Conservation (phyloP, 176 grass and related monocot species). For the Triticum monococcum region DNA sequence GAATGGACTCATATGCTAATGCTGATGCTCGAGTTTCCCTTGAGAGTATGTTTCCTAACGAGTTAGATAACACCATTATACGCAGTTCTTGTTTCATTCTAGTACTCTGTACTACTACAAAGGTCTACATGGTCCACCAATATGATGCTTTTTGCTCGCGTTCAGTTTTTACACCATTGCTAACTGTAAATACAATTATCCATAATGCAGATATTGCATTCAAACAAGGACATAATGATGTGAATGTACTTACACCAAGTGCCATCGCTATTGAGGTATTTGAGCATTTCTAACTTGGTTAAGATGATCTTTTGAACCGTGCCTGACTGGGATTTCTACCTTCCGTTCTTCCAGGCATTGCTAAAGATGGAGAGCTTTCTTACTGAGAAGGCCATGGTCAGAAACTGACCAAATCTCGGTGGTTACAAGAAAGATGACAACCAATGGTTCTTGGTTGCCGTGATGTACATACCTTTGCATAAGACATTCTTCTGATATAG, state of each 20-base stretch:
- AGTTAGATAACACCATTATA: neutral
- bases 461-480: constrained; percentile 30
- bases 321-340: constrained; percentile 12
- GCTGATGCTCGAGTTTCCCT: constrained; percentile 90
- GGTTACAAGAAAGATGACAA: constrained; percentile 7
- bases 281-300: constrained; percentile 46
- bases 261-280: constrained; percentile 88
- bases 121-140: neutral
- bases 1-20: constrained; percentile 80
- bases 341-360: constrained; percentile 59
- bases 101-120: neutral
- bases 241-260: constrained; percentile 70
- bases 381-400: constrained; percentile 54
- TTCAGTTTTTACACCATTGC: neutral
- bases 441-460: constrained; percentile 1
- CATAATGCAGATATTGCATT: constrained; percentile 68
- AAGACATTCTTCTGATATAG: constrained; percentile 16
- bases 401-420: constrained; percentile 37
- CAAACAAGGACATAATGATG: constrained; percentile 74
- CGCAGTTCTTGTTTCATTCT: constrained; percentile 1
- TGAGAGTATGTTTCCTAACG: constrained; percentile 54
- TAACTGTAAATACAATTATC: neutral
- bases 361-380: constrained; percentile 70
- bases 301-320: constrained; percentile 4
- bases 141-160: neutral